Conservation (phyloP, 352 stramenopile genomes). For the Blastocystis sp. region DNA sequence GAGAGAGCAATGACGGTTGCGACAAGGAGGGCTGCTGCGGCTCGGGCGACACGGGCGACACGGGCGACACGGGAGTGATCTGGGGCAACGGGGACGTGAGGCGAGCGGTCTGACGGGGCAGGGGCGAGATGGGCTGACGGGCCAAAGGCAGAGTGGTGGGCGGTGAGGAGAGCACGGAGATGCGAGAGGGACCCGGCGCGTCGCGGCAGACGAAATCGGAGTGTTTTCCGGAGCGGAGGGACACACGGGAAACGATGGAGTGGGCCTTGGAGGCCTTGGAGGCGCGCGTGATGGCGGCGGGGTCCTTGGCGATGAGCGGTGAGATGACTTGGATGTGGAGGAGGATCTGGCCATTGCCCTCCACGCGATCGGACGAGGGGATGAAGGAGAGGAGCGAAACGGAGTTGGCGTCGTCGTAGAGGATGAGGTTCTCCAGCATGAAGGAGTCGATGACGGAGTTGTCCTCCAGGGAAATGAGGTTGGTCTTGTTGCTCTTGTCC, state of each 20-base stretch:
- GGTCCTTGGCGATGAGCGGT: not conserved
- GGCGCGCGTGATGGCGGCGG: not conserved
- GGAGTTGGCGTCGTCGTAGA: conserved; percentile 26
- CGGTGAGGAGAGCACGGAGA: not conserved
- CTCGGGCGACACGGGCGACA: not conserved
- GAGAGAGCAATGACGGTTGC: too few relatives aligned
- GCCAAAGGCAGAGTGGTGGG: not conserved
- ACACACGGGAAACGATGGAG: not conserved
- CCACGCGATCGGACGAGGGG: conserved; percentile 7
- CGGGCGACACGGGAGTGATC: too few relatives aligned
- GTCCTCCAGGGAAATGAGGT: conserved; percentile 48
- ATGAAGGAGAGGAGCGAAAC: conserved; percentile 29
- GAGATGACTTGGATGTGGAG: conserved; percentile 11
- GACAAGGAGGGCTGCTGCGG: not conserved
- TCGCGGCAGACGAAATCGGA: not conserved
- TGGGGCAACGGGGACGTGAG: not conserved
- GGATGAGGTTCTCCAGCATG: conserved; percentile 19
- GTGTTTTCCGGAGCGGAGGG: not conserved
- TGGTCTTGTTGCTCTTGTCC: not conserved
- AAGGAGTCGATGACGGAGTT: conserved; percentile 43
- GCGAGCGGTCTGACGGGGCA: not conserved
- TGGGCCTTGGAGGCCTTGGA: not conserved
- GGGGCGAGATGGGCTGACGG: not conserved
- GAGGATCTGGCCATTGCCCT: conserved; percentile 42
- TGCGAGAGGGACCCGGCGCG: not conserved